Evolutionary conservation across 371 early-diverging fungal species (phyloP).

Genomic region (Apophysomyces variabilis): DNA sequence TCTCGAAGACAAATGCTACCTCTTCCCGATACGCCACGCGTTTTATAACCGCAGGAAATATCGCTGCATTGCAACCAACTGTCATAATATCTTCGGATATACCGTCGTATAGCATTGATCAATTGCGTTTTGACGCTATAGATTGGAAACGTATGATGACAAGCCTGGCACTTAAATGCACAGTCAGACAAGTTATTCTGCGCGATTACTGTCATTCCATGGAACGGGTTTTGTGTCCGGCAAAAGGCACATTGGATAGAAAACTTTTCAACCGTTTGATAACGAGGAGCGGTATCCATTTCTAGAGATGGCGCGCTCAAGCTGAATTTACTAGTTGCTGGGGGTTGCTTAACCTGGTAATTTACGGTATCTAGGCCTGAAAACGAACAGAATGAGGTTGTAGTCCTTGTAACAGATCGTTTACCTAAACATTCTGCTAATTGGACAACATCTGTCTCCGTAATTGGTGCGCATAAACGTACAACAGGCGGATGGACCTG

Average conservation of each 20-base stretch:
- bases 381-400: background rate
- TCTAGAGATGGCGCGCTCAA: background rate
- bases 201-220: background rate
- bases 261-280: background rate
- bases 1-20: background rate
- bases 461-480: slow-evolving; percentile 80
- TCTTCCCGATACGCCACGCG: slow-evolving; percentile 33
- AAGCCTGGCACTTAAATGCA: slow-evolving; percentile 60
- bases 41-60: slow-evolving; percentile 47
- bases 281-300: background rate
- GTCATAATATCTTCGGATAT: slow-evolving; percentile 65
- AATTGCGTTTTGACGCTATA: slow-evolving; percentile 64
- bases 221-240: background rate
- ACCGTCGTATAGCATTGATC: slow-evolving; percentile 52
- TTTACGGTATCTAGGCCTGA: background rate
- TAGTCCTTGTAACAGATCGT: background rate
- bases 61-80: slow-evolving; percentile 70
- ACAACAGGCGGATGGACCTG: slow-evolving; percentile 93
- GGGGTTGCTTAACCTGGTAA: background rate
- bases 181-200: slow-evolving; percentile 10
- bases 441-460: slow-evolving; percentile 70
- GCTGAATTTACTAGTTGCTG: too few relatives aligned
- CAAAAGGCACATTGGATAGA: background rate
- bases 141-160: slow-evolving; percentile 39
- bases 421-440: slow-evolving; percentile 79